Evolutionary conservation across 768 basidiomycete genomes (phyloP).

Genomic region (Serpula lacrymans): DNA sequence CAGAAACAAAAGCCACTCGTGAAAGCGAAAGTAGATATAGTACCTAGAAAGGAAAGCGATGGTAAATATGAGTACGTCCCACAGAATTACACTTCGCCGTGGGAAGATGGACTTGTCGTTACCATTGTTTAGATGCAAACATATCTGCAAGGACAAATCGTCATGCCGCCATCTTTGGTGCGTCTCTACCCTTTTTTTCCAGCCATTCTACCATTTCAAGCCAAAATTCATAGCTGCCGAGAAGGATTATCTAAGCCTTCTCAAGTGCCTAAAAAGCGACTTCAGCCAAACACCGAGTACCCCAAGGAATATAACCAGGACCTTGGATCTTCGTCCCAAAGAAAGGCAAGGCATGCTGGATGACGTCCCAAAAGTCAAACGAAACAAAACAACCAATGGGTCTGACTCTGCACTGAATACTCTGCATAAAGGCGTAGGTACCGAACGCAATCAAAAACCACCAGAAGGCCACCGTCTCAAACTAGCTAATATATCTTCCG

Average conservation of each 20-base stretch:
- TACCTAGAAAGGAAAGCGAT: conserved; percentile 48
- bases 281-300: conserved; percentile 18
- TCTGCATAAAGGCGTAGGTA: conserved; percentile 41
- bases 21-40: too few relatives aligned
- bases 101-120: too few relatives aligned
- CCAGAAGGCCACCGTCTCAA: conserved; percentile 44
- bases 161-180: conserved; percentile 78
- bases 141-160: conserved; percentile 74
- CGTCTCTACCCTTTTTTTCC: too few relatives aligned
- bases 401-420: conserved; percentile 37
- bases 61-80: conserved; percentile 64
- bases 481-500: conserved; percentile 21
- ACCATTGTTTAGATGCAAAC: conserved; percentile 64
- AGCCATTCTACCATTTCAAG: conserved; percentile 5
- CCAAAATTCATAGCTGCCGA: conserved; percentile 53
- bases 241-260: conserved; percentile 62
- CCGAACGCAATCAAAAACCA: conserved; percentile 34
- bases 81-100: too few relatives aligned
- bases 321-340: too few relatives aligned
- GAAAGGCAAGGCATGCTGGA: conserved; percentile 2
- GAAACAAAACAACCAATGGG: conserved; percentile 25
- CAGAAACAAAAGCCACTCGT: too few relatives aligned
- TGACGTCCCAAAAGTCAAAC: conserved; percentile 11
- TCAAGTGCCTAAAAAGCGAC: conserved; percentile 30
- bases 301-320: too few relatives aligned